Conservation (phyloP, 306 rosid genomes). For the Fragaria iinumae region DNA sequence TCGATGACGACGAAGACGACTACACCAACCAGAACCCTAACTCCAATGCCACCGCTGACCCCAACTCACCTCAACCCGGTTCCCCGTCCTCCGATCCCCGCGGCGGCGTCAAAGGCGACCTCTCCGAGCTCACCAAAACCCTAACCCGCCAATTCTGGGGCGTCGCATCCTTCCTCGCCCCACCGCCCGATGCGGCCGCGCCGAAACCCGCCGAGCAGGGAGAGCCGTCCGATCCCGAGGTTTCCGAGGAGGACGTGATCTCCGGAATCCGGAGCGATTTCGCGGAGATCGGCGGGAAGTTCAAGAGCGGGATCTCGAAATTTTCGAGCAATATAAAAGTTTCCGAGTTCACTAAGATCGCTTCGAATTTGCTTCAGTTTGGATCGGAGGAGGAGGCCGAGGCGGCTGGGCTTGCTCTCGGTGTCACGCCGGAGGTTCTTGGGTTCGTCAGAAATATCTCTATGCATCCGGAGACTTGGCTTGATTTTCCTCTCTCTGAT, state of each 20-base stretch:
- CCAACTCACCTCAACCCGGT: conserved; percentile 29
- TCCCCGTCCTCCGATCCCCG: conserved; percentile 37
- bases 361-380: conserved; percentile 78
- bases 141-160: conserved; percentile 81
- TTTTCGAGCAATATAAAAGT: conserved; percentile 61
- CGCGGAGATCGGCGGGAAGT: conserved; percentile 76
- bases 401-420: conserved; percentile 54
- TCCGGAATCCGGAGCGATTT: conserved; percentile 90
- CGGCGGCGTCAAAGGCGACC: conserved; percentile 78
- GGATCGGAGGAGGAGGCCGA: conserved; percentile 60
- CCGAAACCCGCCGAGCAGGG: conserved; percentile 15
- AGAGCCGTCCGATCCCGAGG: conserved; percentile 11
- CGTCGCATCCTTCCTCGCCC: conserved; percentile 88
- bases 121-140: conserved; percentile 71
- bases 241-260: conserved; percentile 63
- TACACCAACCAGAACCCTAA: conserved; percentile 9
- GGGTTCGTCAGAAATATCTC: conserved; percentile 64
- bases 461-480: conserved; percentile 88
- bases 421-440: conserved; percentile 70
- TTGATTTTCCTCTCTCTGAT: conserved; percentile 75
- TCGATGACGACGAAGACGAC: conserved; percentile 53
- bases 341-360: conserved; percentile 84
- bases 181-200: conserved; percentile 54
- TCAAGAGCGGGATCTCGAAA: conserved; percentile 80
- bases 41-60: conserved; percentile 10